phyloP scores from a whole-genome alignment of 331 rosid genomes.

The Cucumis variabilis region DNA sequence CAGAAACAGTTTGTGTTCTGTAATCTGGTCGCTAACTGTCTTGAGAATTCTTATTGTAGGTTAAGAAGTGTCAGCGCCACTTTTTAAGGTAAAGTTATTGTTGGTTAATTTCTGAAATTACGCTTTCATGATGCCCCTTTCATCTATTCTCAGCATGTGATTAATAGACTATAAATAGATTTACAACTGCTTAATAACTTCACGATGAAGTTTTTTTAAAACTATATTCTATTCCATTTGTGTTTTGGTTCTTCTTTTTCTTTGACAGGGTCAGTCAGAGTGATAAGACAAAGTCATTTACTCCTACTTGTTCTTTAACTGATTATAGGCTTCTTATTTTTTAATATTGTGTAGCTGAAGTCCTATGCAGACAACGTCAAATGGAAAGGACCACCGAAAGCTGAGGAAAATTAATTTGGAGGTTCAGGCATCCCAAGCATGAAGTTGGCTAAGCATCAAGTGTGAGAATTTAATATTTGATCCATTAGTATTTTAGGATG shows the following conservation, averaged over 20 bases:
- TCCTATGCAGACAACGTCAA: conserved; percentile 91
- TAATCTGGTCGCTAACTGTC: conserved; percentile 9
- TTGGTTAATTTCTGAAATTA: neutral
- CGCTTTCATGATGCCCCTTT: neutral
- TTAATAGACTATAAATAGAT: too few relatives aligned
- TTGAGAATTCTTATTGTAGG: conserved; percentile 54
- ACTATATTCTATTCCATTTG: neutral
- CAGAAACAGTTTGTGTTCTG: neutral
- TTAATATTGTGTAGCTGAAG: conserved; percentile 56
- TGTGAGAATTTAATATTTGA: neutral
- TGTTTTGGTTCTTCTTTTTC: too few relatives aligned
- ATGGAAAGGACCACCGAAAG: conserved; percentile 82
- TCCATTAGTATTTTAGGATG: neutral
- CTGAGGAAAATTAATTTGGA: conserved; percentile 44
- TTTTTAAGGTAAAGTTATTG: conserved; percentile 60
- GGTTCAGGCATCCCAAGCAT: neutral
- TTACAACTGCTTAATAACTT: too few relatives aligned
- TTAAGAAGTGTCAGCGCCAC: conserved; percentile 73
- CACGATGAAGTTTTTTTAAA: too few relatives aligned
- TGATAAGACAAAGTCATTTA: too few relatives aligned
- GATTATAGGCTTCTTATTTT: neutral
- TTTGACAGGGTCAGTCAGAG: too few relatives aligned
- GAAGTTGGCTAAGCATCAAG: neutral
- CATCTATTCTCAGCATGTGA: neutral
- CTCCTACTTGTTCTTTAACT: too few relatives aligned